A percentile compares a stretch with the other conserved stretches of the same genome.
These are phyloP conservation scores for Beta lomatogona DNA, from an alignment of 179 eudicot species.

Conservation along the genomic window DNA sequence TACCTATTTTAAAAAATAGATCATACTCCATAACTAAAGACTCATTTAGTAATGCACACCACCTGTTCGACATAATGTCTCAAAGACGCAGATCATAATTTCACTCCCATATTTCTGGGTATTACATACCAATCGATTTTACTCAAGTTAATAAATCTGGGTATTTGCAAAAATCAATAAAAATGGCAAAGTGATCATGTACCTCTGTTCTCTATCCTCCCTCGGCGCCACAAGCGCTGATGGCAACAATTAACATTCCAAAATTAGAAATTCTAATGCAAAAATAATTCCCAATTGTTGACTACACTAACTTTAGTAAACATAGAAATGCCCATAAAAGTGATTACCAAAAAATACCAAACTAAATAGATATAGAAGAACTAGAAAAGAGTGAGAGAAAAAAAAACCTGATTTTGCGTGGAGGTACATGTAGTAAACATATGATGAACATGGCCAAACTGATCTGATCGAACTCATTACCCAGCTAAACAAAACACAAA, in stretches of 20 bases:
- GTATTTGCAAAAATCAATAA: background rate
- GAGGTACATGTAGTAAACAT: too few species aligned
- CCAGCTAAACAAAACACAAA: too few species aligned
- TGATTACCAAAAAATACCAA: too few species aligned
- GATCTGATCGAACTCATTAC: too few species aligned
- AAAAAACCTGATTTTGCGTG: too few species aligned
- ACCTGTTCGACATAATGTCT: conserved; percentile 1
- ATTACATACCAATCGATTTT: background rate
- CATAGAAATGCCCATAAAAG: too few species aligned
- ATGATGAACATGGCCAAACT: too few species aligned
- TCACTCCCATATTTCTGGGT: background rate
- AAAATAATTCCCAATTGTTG: too few species aligned
- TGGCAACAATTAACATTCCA: background rate
- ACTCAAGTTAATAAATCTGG: background rate
- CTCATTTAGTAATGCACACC: background rate
- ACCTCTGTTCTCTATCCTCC: background rate
- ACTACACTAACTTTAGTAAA: too few species aligned
- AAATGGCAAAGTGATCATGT: background rate
- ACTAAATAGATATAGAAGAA: too few species aligned
- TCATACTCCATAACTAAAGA: background rate
- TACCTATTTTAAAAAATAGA: background rate
- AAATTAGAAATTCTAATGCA: too few species aligned
- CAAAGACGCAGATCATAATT: background rate
- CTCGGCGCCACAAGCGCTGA: background rate
- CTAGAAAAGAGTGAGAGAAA: too few species aligned